These are phyloP conservation scores for Tylopilus felleus DNA, from an alignment of 768 basidiomycete species.

Conservation along the genomic window DNA sequence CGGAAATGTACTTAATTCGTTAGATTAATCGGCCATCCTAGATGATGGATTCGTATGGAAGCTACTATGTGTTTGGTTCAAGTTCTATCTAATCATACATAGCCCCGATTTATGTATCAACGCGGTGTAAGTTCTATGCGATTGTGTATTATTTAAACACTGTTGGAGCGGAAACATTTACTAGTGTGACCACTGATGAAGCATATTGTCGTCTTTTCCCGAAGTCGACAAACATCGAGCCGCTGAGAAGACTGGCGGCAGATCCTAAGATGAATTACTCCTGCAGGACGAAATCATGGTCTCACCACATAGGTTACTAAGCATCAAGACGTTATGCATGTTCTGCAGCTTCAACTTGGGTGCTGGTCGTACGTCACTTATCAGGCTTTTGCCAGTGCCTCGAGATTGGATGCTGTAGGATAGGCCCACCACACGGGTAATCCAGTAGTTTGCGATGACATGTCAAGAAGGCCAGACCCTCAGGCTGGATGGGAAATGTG, in stretches of 20 bases:
- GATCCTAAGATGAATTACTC: neutral
- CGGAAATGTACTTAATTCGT: neutral
- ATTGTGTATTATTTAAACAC: neutral
- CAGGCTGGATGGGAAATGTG: too few species aligned
- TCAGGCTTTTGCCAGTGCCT: neutral
- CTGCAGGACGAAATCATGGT: neutral
- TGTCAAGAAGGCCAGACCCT: too few species aligned
- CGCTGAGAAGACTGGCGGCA: neutral
- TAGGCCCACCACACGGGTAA: neutral
- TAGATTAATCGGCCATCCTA: neutral
- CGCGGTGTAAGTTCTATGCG: neutral
- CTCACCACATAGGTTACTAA: neutral
- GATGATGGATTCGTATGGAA: neutral
- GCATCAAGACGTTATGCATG: neutral
- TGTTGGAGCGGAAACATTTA: neutral
- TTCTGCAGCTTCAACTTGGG: neutral
- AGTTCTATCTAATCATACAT: neutral
- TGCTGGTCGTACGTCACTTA: neutral
- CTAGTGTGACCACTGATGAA: too few species aligned
- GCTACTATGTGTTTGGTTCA: neutral
- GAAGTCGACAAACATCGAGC: neutral
- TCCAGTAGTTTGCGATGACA: too few species aligned
- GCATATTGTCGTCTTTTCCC: neutral
- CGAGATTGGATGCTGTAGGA: too few species aligned
- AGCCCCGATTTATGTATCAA: neutral